Percentiles rank a stretch among this genome's conserved stretches.
Conservation (phyloP, 352 stramenopile species). For the Phytophthora quininea region DNA sequence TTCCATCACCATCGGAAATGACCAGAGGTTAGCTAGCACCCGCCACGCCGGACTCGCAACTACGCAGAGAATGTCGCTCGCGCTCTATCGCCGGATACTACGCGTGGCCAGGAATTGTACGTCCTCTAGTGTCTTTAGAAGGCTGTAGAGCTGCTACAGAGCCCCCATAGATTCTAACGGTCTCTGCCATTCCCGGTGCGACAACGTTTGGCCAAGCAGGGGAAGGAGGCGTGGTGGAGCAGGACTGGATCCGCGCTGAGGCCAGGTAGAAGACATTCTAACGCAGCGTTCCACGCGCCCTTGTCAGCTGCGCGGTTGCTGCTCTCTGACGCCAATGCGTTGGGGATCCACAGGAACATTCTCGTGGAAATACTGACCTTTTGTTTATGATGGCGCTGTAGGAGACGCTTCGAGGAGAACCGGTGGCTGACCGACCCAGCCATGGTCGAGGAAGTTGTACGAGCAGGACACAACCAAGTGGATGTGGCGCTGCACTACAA, state of each 20-base stretch:
- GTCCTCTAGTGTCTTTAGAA: conserved; percentile 16
- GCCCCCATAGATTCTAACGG: background rate
- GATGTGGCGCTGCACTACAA: conserved; percentile 86
- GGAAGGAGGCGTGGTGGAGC: too few species aligned
- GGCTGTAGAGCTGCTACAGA: background rate
- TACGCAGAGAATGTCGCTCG: conserved; percentile 42
- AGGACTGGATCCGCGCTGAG: too few species aligned
- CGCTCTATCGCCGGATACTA: conserved; percentile 78
- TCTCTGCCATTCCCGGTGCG: background rate
- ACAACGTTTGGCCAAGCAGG: too few species aligned
- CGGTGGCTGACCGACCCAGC: conserved; percentile 35
- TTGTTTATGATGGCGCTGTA: conserved; percentile 21
- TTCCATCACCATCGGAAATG: conserved; percentile 27
- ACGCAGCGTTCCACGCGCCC: too few species aligned
- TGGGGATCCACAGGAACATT: conserved; percentile 41
- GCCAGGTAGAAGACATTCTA: too few species aligned
- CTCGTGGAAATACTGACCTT: too few species aligned
- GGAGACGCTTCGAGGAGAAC: conserved; percentile 71
- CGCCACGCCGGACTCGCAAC: conserved; percentile 20
- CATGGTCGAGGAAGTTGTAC: conserved; percentile 57
- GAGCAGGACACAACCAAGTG: conserved; percentile 69
- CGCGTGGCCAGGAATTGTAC: conserved; percentile 75
- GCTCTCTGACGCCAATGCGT: conserved; percentile 11
- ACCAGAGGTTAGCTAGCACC: conserved; percentile 1
- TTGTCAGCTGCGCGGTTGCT: too few species aligned